phyloP scores from a whole-genome alignment of 805 yeast species.

The Ogataea haglerorum region DNA sequence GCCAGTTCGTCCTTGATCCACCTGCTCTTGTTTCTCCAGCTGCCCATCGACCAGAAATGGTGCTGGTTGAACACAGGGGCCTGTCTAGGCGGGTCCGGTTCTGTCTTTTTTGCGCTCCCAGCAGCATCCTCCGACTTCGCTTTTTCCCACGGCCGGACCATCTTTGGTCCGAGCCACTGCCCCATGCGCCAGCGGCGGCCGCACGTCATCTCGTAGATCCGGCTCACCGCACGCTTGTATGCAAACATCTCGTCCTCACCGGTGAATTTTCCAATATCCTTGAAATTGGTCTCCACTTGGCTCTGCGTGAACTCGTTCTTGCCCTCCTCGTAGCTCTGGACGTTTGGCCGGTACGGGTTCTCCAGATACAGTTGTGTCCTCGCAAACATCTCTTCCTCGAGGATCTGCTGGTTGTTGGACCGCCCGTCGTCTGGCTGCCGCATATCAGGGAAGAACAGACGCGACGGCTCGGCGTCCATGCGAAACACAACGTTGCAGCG shows the following conservation, averaged over 20 bases:
- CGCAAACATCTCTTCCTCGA: constrained; percentile 68
- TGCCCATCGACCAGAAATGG: constrained; percentile 70
- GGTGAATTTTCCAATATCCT: constrained; percentile 54
- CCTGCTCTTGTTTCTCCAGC: constrained; percentile 50
- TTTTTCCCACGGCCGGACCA: constrained; percentile 63
- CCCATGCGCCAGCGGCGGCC: constrained; percentile 44
- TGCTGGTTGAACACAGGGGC: constrained; percentile 42
- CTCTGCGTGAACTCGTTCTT: constrained; percentile 31
- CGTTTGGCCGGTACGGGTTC: constrained; percentile 68
- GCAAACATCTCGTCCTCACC: constrained; percentile 80
- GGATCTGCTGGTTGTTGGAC: constrained; percentile 38
- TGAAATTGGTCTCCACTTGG: constrained; percentile 35
- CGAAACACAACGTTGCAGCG: constrained; percentile 57
- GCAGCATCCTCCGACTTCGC: background rate
- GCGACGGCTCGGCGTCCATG: constrained; percentile 46
- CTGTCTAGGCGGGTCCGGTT: constrained; percentile 5
- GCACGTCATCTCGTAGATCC: constrained; percentile 44
- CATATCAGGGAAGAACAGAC: constrained; percentile 61
- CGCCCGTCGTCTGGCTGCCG: constrained; percentile 7
- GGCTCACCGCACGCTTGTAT: constrained; percentile 63
- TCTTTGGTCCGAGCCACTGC: constrained; percentile 51
- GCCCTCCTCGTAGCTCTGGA: constrained; percentile 56
- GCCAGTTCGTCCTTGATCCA: constrained; percentile 53
- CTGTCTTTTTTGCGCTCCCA: background rate
- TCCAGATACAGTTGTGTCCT: constrained; percentile 56